These are phyloP conservation scores for Aspergillus cavernicola DNA, from an alignment of 495 filamentous ascomycete species.

Conservation along the genomic window DNA sequence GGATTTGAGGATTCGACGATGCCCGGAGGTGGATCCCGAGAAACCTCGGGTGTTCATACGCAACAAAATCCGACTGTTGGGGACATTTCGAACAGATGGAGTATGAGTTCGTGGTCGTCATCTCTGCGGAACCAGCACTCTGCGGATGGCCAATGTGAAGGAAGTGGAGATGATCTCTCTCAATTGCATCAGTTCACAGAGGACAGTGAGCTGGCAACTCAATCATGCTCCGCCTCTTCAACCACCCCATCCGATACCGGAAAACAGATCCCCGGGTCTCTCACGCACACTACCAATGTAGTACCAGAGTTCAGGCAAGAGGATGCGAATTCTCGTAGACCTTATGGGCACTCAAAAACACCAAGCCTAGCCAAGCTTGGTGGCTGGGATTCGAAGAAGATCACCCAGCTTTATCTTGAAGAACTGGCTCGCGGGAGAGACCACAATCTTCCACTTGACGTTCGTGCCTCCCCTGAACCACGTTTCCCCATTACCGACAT, in stretches of 20 bases:
- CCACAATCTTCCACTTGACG: slow-evolving; percentile 19
- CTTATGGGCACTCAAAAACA: slow-evolving; percentile 22
- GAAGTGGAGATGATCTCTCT: slow-evolving; percentile 30
- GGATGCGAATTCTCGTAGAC: neutral
- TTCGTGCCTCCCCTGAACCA: slow-evolving; percentile 20
- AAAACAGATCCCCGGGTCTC: slow-evolving; percentile 15
- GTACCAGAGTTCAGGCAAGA: slow-evolving; percentile 8
- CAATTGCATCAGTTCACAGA: slow-evolving; percentile 17
- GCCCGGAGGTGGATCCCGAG: slow-evolving; percentile 30
- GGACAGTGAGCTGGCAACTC: slow-evolving; percentile 25
- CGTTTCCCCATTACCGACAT: slow-evolving; percentile 7
- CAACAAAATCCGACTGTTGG: slow-evolving; percentile 19
- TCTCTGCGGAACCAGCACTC: slow-evolving; percentile 42
- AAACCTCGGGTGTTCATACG: slow-evolving; percentile 20
- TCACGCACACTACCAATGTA: slow-evolving; percentile 19
- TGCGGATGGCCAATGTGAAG: slow-evolving; percentile 37
- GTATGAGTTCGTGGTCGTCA: slow-evolving; percentile 52
- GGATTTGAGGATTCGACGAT: slow-evolving; percentile 34
- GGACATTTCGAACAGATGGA: slow-evolving; percentile 41
- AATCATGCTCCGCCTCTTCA: slow-evolving; percentile 35
- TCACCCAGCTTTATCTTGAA: slow-evolving; percentile 52
- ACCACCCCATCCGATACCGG: slow-evolving; percentile 28
- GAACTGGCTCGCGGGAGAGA: slow-evolving; percentile 42
- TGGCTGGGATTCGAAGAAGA: slow-evolving; percentile 51
- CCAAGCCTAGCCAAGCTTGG: slow-evolving; percentile 49